Base-by-base conservation (phyloP, 805 yeast species). In the Pichia thaimueangensis region DNA sequence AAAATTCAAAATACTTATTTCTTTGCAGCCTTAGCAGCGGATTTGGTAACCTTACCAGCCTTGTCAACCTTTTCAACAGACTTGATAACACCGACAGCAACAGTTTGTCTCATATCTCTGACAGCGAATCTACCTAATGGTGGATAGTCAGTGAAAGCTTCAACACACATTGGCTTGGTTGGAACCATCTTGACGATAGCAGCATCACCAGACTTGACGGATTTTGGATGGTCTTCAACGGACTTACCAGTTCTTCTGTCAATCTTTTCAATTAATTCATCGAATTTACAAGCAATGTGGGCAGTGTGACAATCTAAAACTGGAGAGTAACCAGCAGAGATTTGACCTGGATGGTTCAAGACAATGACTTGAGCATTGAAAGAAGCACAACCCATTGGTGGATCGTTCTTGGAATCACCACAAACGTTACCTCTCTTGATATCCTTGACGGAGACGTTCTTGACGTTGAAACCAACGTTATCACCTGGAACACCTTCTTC, bases 31-130 rank as follows among this genome's bases (percentile, higher is more conserved):
- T 81, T 81, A 58, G 70, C 71, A 70, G 95, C 96, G 71, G 95
- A 86, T 87, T 86, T 86, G 88, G 95, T 86, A 64, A 86, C 93
- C 88, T 86, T 86, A 74, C 87, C 89, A 65, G 87, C 86, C 73
- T 73, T 74, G 73, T 79, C 66, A 58, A 85, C 62, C 84, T 87
- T 87, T 65, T 77, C 94, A 62, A 87, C 95, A 55, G 87, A 72
- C 82, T 91, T 91, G 85, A 91, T 85, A 69, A 89, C 96, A 86
- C 97, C 97, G 69, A 89, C 97, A 70, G 97, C 97, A 65, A 89
- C 97, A 63, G 97, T 89, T 78, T 88, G 96, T 85, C 97, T 86
- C 97, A 88, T 88, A 77, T 88, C 97, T 85, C 97, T 89, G 80
- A 88, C 96, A 70, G 91, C 91, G 74, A 91, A 77, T 82, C 97